Evolutionary conservation across 371 early-diverging fungal genomes (phyloP).

Genomic region (Actinomucor elegans): DNA sequence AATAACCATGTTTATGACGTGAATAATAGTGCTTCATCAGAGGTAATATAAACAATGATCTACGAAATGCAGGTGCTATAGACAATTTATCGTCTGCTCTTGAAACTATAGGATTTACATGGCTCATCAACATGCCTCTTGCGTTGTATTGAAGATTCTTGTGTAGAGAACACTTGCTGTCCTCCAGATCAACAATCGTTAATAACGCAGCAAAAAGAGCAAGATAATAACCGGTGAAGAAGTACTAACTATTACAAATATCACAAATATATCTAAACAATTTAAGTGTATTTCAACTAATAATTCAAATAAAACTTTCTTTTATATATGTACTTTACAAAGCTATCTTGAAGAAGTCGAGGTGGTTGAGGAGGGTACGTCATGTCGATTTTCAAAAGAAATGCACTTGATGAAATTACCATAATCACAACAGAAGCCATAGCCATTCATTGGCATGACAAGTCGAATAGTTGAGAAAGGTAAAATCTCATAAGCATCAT

Average conservation of each 20-base stretch:
- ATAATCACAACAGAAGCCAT: slow-evolving; percentile 42
- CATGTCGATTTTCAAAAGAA: no score
- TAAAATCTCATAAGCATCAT: slow-evolving; percentile 31
- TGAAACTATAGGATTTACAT: slow-evolving; percentile 8
- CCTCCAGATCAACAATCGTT: slow-evolving; percentile 15
- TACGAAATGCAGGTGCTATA: background rate
- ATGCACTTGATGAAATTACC: slow-evolving; percentile 51
- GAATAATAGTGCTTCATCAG: background rate
- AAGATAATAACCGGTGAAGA: no score
- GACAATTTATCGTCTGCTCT: background rate
- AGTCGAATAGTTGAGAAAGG: slow-evolving; percentile 37
- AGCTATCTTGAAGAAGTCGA: no score
- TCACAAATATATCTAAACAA: no score
- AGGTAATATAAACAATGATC: slow-evolving; percentile 7
- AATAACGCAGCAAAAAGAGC: no score
- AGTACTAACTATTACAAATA: no score
- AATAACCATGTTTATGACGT: background rate
- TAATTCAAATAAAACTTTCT: no score
- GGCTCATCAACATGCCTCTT: slow-evolving; percentile 24
- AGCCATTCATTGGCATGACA: slow-evolving; percentile 26
- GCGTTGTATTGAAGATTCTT: slow-evolving; percentile 24
- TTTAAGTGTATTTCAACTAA: no score
- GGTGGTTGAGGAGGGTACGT: no score
- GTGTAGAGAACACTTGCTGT: slow-evolving; percentile 27
- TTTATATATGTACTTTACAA: no score